A percentile compares a stretch with the other conserved stretches of the same genome.
phyloP scores from a whole-genome alignment of 2,329 filamentous ascomycete genomes.

The Sclerotinia sclerotiorum region DNA sequence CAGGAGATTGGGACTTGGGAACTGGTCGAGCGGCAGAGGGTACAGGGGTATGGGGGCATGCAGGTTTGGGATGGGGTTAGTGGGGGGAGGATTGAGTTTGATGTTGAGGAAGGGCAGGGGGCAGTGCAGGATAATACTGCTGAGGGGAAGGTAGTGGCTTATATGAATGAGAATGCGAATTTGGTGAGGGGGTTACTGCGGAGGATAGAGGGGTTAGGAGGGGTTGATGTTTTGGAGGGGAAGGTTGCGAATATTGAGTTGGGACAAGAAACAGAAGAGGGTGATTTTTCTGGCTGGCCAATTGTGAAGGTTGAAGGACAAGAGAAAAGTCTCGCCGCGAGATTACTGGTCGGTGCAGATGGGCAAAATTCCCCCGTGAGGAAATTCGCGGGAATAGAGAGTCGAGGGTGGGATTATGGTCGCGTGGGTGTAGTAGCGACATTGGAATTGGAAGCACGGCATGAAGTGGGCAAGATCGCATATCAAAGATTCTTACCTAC shows the following conservation, averaged over 20 bases:
- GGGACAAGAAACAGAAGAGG: constrained; percentile 65
- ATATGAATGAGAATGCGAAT: constrained; percentile 96
- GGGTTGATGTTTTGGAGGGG: constrained; percentile 69
- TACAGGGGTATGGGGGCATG: constrained; percentile 93
- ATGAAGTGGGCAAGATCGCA: constrained; percentile 64
- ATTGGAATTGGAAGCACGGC: constrained; percentile 66
- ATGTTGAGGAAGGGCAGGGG: constrained; percentile 46
- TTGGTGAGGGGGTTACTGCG: constrained; percentile 75
- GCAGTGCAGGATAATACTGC: background rate
- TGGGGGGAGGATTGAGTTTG: constrained; percentile 84
- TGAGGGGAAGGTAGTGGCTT: constrained; percentile 66
- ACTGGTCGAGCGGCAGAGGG: constrained; percentile 68
- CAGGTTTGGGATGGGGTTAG: constrained; percentile 97
- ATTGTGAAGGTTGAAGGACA: constrained; percentile 69
- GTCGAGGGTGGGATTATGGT: constrained; percentile 89
- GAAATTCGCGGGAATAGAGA: constrained; percentile 81
- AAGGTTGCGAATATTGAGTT: constrained; percentile 78
- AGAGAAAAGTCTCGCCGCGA: constrained; percentile 66
- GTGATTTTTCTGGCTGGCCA: constrained; percentile 86
- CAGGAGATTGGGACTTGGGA: constrained; percentile 82
- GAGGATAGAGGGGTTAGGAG: constrained; percentile 67
- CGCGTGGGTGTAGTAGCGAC: constrained; percentile 91
- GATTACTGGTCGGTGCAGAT: constrained; percentile 88
- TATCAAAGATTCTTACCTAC: constrained; percentile 95
- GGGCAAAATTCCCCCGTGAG: constrained; percentile 93